Evolutionary conservation across 345 rosid species (phyloP), one percentile per base, ranked within the genome.

Genomic region (Chamaenerion angustifolium): DNA sequence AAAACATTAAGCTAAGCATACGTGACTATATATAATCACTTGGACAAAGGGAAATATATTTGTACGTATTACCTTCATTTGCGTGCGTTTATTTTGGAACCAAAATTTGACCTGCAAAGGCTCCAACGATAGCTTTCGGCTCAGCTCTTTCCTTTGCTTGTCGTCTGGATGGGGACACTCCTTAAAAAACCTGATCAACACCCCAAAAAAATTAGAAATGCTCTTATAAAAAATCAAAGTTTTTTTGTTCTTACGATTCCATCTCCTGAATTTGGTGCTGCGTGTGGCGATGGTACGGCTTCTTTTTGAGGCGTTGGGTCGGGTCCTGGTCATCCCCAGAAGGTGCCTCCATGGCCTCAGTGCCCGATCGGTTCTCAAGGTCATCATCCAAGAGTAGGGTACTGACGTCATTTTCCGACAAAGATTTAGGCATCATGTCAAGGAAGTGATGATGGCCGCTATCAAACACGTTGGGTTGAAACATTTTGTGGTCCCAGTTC

Each of bases 81-180:
- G 98, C 16, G 98, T 90, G 15, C 95, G 98, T 68, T 86, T 86
- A 74, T 86, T 90, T 74, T 90, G 98, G 69, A 90, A 90, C 98
- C 98, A 90, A 66, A 90, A 90, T 56, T 90, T 90, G 57, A 90
- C 73, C 65, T 90, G 98, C 56, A 90, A 64, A 48, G 94, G 94
- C 63, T 86, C 95, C 45, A 90, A 57, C 43, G 66, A 76, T 49
- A 90, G 74, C 62, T 81, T 83, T 0, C 92, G 74, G 45, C 98
- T 70, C 43, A 90, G 76, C 61, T 81, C 88, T 56, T 90, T 90
- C 53, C 98, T 71, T 72, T 90, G 98, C 75, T 90, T 90, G 56
- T 90, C 98, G 41, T 83, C 98, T 1, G 98, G 98, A 56, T 83
- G 95, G 40, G 98, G 96, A 43, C 81, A 86, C 66, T 90, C 95